Evolutionary conservation across 2,329 filamentous ascomycete genomes (phyloP).

Genomic region (Trichoderma citrinoviride): DNA sequence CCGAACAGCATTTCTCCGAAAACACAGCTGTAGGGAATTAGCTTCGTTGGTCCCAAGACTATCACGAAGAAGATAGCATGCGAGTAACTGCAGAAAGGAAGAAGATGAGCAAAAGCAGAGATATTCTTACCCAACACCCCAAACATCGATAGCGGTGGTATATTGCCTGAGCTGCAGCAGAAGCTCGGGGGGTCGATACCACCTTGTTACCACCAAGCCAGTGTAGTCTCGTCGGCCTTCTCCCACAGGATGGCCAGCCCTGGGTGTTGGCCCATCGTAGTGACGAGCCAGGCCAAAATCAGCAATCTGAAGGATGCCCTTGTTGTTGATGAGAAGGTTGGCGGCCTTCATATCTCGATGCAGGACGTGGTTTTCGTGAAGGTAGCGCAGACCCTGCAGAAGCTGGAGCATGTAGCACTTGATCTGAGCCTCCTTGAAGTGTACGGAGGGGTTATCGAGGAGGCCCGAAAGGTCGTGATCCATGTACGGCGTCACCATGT

Average conservation of each 20-base stretch:
- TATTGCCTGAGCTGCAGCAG: constrained; percentile 84
- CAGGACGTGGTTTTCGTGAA: constrained; percentile 85
- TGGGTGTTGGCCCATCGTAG: constrained; percentile 81
- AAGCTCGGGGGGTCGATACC: constrained; percentile 94
- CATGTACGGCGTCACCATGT: constrained; percentile 99
- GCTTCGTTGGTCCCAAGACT: neutral
- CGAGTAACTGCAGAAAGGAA: neutral
- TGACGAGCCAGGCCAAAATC: constrained; percentile 94
- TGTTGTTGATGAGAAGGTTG: constrained; percentile 94
- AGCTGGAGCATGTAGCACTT: constrained; percentile 98
- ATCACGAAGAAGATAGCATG: neutral
- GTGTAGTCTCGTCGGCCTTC: constrained; percentile 90
- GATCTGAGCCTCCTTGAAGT: constrained; percentile 84
- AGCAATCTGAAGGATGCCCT: constrained; percentile 89
- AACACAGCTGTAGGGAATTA: constrained; percentile 68
- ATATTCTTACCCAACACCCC: constrained; percentile 81
- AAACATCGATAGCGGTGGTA: constrained; percentile 97
- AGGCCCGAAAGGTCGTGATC: constrained; percentile 97
- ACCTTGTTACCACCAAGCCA: constrained; percentile 91
- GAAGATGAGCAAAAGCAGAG: neutral
- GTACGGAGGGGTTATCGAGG: constrained; percentile 88
- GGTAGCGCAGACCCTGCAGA: constrained; percentile 81
- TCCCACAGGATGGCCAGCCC: constrained; percentile 74
- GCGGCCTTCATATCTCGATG: constrained; percentile 99
- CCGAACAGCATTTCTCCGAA: constrained; percentile 97